phyloP scores from a whole-genome alignment of 495 filamentous ascomycete species.

The Penicillium paxilli region DNA sequence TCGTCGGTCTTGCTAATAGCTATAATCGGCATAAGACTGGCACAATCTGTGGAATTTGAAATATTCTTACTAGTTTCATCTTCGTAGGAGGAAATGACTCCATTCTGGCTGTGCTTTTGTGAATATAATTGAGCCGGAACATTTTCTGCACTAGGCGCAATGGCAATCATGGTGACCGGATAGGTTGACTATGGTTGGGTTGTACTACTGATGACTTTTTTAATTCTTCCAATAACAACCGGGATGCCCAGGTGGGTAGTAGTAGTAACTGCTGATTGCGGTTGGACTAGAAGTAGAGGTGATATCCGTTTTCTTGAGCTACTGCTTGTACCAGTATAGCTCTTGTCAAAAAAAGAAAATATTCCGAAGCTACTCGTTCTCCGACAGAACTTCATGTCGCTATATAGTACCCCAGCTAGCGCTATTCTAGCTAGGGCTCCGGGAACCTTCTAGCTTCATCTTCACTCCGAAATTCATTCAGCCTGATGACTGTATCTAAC shows the following conservation, averaged over 20 bases:
- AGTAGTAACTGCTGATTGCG: no score
- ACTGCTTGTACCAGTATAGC: no score
- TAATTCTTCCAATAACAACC: not conserved
- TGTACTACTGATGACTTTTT: conserved; percentile 3
- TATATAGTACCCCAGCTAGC: conserved; percentile 16
- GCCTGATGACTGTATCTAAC: conserved; percentile 23
- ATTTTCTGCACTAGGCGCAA: conserved; percentile 15
- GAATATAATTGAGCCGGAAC: conserved; percentile 5
- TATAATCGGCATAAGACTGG: not conserved
- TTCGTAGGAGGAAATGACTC: not conserved
- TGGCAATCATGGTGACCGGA: conserved; percentile 22
- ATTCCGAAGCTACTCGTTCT: not conserved
- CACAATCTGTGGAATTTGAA: conserved; percentile 5
- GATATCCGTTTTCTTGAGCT: not conserved
- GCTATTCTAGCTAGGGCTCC: not conserved
- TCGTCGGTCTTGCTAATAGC: conserved; percentile 10
- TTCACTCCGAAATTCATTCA: not conserved
- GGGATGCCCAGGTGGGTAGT: no score
- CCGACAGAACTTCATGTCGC: conserved; percentile 5
- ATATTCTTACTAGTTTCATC: not conserved
- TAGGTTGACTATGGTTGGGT: conserved; percentile 5
- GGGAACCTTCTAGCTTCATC: not conserved
- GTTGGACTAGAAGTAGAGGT: not conserved
- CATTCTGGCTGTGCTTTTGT: conserved; percentile 7
- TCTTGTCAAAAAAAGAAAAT: not conserved